Percentiles rank a stretch among this genome's conserved stretches.
phyloP scores from a whole-genome alignment of 1,139 yeast genomes.

The Taphrina sp. region DNA sequence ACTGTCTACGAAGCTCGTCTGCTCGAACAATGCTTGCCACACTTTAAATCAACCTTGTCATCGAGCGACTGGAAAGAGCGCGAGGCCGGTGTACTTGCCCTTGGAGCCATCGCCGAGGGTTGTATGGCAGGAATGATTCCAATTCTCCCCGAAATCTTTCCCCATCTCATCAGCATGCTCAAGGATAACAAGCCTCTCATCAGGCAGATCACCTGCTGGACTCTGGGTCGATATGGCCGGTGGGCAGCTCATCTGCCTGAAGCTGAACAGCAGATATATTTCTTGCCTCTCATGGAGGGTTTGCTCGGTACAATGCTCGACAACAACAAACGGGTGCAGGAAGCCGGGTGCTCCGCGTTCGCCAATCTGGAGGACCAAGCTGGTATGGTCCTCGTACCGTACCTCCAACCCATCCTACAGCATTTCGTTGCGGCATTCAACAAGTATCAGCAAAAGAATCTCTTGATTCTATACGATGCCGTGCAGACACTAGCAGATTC shows the following conservation, averaged over 20 bases:
- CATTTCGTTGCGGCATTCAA: conserved; percentile 73
- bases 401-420: conserved; percentile 63
- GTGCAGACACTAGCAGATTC: conserved; percentile 88
- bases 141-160: conserved; percentile 76
- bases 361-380: conserved; percentile 79
- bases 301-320: conserved; percentile 50
- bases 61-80: conserved; percentile 80
- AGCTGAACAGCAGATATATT: conserved; percentile 63
- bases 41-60: conserved; percentile 66
- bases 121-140: conserved; percentile 66
- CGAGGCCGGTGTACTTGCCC: conserved; percentile 89
- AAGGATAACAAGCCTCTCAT: conserved; percentile 77
- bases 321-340: conserved; percentile 85
- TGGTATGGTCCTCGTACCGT: conserved; percentile 57
- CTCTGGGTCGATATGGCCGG: conserved; percentile 74
- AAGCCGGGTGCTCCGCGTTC: conserved; percentile 85
- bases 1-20: conserved; percentile 66
- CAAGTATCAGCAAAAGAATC: conserved; percentile 75
- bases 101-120: conserved; percentile 93
- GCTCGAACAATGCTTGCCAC: conserved; percentile 66
- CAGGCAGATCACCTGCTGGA: conserved; percentile 93
- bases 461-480: conserved; percentile 81
- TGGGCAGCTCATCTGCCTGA: conserved; percentile 59
- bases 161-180: conserved; percentile 77
- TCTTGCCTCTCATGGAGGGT: conserved; percentile 74